A percentile compares a stretch with the other conserved stretches of the same genome.
Evolutionary conservation across 257 asterid genomes (phyloP).

Genomic region (Petunia secreta): DNA sequence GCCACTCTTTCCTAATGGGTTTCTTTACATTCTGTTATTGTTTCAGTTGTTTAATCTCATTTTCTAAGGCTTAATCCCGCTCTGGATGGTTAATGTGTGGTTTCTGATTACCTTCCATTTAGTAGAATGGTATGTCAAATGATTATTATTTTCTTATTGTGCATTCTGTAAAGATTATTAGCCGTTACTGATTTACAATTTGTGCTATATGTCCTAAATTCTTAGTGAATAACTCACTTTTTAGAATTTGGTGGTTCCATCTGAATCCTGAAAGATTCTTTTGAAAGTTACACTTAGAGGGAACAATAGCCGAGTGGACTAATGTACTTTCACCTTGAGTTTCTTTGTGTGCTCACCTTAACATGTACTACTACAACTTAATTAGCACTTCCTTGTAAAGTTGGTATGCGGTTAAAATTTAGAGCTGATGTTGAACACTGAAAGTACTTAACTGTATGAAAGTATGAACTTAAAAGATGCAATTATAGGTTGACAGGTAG

Average conservation of each 20-base stretch:
- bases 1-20: not conserved
- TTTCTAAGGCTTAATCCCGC: not conserved
- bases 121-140: not conserved
- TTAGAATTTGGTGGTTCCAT: not conserved
- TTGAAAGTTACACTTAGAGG: not conserved
- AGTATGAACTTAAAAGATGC: not conserved
- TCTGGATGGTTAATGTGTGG: not conserved
- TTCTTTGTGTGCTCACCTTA: not conserved
- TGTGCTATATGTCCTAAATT: not conserved
- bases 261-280: slow-evolving; percentile 2
- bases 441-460: not conserved
- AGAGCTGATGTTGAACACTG: not conserved
- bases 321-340: not conserved
- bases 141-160: not conserved
- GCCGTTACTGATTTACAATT: not conserved
- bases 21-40: not conserved
- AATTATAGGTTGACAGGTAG: not conserved
- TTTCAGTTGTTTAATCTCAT: slow-evolving; percentile 5
- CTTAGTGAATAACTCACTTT: not conserved
- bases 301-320: not conserved
- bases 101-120: not conserved
- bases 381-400: not conserved
- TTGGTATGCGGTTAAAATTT: not conserved
- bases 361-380: not conserved
- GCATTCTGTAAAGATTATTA: not conserved